Evolutionary conservation across 2,329 filamentous ascomycete species (phyloP), one percentile per base, ranked within the genome.

Genomic region (Trichoderma sp.): DNA sequence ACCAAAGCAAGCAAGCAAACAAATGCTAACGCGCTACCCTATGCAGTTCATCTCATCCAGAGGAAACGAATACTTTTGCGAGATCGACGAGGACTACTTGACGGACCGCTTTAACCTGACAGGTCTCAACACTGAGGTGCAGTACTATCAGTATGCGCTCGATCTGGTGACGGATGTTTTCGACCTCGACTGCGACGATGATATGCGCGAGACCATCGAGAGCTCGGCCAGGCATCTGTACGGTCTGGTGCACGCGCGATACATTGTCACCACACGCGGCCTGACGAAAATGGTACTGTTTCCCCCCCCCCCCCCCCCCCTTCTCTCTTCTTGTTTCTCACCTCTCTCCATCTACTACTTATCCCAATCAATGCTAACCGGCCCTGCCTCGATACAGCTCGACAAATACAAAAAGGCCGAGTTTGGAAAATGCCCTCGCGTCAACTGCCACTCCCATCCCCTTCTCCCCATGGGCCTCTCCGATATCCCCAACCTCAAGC

Each of bases 381-480:
- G n/a, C 5, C n/a, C 3, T 42, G 6, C 37, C 17, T 35, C 15
- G 60, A 34, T 13, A 27, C 75, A 98, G 94, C 90, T 98, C 70
- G 95, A 99, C 73, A 99, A 99, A 80, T 99, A 97, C 81, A 99
- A 99, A 78, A 97, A 97, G 78, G 92, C 90, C 73, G 94, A 98
- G 78, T 99, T 99, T 77, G 95, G 95, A 72, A 98, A 97, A 84
- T 99, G 95, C 78, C 95, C 95, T 6, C 92, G 95, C 74, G 95
- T 99, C 70, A 90, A 96, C 84, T 99, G 95, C 82, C 90, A 96
- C 75, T 92, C 91, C 12, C 94, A 99, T 78, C 93, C 94, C 7
- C 89, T 99, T 45, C 88, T 99, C 32, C 95, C 95, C 54, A 96
- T 97, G 89, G 95, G 95, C 71, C 91, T 96, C 74, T 92, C 93